Evolutionary conservation across 345 rosid species (phyloP).

Genomic region (Euphorbia tirucalli): DNA sequence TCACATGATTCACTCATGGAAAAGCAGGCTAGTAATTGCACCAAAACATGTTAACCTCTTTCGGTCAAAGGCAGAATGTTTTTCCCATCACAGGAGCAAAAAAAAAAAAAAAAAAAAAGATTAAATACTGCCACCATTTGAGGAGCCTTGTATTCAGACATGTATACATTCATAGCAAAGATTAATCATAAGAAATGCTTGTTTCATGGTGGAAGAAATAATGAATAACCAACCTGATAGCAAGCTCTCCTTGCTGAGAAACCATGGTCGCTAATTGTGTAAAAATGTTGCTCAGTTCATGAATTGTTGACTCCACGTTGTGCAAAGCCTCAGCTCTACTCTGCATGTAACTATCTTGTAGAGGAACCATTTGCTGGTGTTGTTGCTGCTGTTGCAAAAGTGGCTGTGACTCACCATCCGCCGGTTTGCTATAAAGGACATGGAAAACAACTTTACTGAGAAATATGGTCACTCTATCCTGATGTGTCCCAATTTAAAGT

Average conservation of each 20-base stretch:
- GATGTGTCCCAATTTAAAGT: neutral
- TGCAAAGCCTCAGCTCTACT: constrained; percentile 81
- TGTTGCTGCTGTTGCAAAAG: constrained; percentile 43
- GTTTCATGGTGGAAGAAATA: neutral
- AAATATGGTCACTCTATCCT: too few relatives aligned
- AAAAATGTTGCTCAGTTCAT: constrained; percentile 67
- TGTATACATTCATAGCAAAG: neutral
- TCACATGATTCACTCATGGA: neutral
- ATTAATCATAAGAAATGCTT: neutral
- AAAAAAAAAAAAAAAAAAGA: too few relatives aligned
- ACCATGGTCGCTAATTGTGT: constrained; percentile 84
- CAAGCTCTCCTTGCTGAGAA: constrained; percentile 88
- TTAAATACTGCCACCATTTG: neutral
- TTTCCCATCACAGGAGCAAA: neutral
- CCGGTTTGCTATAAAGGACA: constrained; percentile 44
- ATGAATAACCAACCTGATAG: constrained; percentile 55
- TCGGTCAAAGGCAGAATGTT: constrained; percentile 3
- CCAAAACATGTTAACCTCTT: constrained; percentile 1
- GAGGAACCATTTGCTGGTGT: constrained; percentile 67
- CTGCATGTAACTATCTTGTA: constrained; percentile 83
- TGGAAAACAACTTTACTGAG: neutral
- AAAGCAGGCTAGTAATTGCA: neutral
- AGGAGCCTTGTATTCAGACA: neutral
- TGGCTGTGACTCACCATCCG: constrained; percentile 58
- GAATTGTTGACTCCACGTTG: constrained; percentile 82